Evolutionary conservation across 805 yeast species (phyloP), one percentile per base, ranked within the genome.

Genomic region (Zygosaccharomyces rouxii): DNA sequence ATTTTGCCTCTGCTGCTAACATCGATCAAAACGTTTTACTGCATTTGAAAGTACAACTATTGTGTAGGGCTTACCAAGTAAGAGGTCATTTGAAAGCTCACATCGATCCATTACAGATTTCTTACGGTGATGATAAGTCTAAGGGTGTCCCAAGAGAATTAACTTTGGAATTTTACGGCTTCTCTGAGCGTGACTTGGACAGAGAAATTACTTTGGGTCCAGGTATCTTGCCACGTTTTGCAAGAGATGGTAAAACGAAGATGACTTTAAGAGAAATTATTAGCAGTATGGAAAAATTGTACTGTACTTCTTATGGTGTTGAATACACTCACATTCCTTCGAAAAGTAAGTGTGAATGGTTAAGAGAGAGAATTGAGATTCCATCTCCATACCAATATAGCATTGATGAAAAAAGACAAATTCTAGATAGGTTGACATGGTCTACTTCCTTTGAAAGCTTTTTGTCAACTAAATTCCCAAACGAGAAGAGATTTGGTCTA

Each of bases 11-110:
- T 18, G 69, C 75, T 16, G 67, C 83, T 28, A 63, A 67, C 35
- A 79, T 78, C 23, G 76, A 78, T 43, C 76, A 81, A 62, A 88
- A 83, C 55, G 88, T 90, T 39, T 77, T 86, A 55, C 78, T 87
- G 54, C 98, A 94, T 69, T 80, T 94, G 76, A 94, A 94, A 71
- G 95, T 89, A 14, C 99, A 94, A 77, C 80, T 94, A 60, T 78
- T 94, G 61, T 97, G 95, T 55, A 86, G 99, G 71, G 99, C 99
- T 26, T 94, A 90, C 73, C 99, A 94, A 75, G 99, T 94, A 46
- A 83, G 98, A 71, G 99, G 99, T 58, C 99, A 94, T 71, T 86
- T 84, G 70, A 88, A 87, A 74, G 97, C 98, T 40, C 84, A 83
- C 60, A 84, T 89, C 53, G 99, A 94, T 71, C 99, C 99, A n/a